Conservation (phyloP, 2,329 filamentous ascomycete species). For the Stemphylium lycopersici region DNA sequence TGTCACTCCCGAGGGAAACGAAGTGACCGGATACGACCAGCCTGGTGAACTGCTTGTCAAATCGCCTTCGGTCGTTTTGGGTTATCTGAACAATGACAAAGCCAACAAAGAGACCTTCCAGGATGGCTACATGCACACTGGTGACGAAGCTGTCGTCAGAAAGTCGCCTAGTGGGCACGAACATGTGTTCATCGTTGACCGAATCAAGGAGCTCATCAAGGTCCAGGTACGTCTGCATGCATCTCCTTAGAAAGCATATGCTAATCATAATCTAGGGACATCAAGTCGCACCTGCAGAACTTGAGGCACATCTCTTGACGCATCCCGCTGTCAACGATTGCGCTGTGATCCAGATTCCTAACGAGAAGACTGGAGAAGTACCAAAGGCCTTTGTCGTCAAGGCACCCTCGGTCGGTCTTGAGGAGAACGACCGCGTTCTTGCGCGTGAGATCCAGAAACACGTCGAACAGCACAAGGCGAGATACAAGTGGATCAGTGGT, state of each 20-base stretch:
- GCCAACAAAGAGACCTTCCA: slow-evolving; percentile 82
- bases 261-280: slow-evolving; percentile 61
- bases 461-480: slow-evolving; percentile 66
- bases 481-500: slow-evolving; percentile 67
- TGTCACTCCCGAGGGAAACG: slow-evolving; percentile 69
- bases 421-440: slow-evolving; percentile 58
- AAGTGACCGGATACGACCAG: slow-evolving; percentile 67
- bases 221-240: slow-evolving; percentile 65
- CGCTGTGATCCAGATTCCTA: slow-evolving; percentile 76
- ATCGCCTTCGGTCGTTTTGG: slow-evolving; percentile 68
- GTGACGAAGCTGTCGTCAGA: slow-evolving; percentile 71
- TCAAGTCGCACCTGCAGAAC: slow-evolving; percentile 83
- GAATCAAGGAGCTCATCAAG: slow-evolving; percentile 80
- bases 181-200: slow-evolving; percentile 84
- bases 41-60: slow-evolving; percentile 79
- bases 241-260: neutral
- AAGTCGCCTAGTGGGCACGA: slow-evolving; percentile 69
- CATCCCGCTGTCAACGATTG: slow-evolving; percentile 79
- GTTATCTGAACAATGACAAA: slow-evolving; percentile 85
- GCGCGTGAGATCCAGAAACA: slow-evolving; percentile 61
- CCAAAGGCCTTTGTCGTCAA: slow-evolving; percentile 71
- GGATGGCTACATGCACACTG: slow-evolving; percentile 79
- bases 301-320: slow-evolving; percentile 78
- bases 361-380: slow-evolving; percentile 65
- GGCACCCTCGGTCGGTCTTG: slow-evolving; percentile 57